Evolutionary conservation across 192 early-diverging fungal genomes (phyloP).

Genomic region (Podila epigama): DNA sequence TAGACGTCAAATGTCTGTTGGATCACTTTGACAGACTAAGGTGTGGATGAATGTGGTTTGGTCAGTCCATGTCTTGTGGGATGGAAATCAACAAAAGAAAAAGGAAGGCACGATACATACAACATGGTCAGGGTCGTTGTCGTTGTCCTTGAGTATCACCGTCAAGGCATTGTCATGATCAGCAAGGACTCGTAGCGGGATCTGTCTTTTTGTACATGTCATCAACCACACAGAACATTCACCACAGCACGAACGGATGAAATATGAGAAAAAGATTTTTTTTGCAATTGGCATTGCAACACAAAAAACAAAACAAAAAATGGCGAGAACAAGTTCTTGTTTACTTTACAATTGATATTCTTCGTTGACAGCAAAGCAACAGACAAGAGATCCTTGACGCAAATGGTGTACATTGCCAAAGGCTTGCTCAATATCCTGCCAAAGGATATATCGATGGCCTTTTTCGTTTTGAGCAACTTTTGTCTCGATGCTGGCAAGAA

Average conservation of each 20-base stretch:
- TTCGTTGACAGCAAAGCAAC: not conserved
- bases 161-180: not conserved
- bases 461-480: not conserved
- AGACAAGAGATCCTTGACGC: not conserved
- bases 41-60: no score
- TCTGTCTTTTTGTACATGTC: not conserved
- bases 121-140: not conserved
- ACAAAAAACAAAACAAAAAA: not conserved
- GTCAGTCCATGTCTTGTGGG: no score
- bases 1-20: no score
- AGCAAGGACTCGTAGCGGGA: not conserved
- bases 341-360: not conserved
- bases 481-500: not conserved
- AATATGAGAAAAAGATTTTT: not conserved
- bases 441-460: not conserved
- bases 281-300: no score
- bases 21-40: no score
- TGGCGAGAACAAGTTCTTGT: no score
- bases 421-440: not conserved
- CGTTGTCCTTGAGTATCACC: not conserved
- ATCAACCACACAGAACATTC: no score
- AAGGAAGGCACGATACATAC: not conserved
- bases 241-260: no score
- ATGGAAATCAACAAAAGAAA: no score
- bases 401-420: not conserved